Percentiles rank a stretch among this genome's conserved stretches.
These are phyloP conservation scores for Huiozyma naganishii DNA, from an alignment of 805 yeast species.

Conservation along the genomic window DNA sequence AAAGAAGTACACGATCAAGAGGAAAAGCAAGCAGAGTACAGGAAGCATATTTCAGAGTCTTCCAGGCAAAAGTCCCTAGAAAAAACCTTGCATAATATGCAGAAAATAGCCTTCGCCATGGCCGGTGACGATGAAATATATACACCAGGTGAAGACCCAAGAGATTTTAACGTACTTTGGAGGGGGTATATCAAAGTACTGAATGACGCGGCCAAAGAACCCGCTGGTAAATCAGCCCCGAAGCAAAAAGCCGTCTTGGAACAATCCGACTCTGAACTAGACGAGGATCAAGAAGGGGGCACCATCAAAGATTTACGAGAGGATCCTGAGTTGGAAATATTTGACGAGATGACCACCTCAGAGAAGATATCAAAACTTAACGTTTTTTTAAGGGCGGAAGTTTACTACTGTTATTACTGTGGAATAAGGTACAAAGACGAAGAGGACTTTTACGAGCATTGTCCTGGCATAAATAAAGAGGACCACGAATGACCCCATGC, in stretches of 20 bases:
- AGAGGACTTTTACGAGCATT: constrained; percentile 31
- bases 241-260: no score
- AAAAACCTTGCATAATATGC: constrained; percentile 24
- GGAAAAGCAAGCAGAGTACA: constrained; percentile 7
- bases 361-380: constrained; percentile 29
- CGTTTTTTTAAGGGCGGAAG: constrained; percentile 30
- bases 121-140: constrained; percentile 30
- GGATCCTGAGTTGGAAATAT: constrained; percentile 27
- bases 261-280: not conserved
- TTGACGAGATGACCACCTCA: constrained; percentile 17
- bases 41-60: not conserved
- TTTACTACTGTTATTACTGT: constrained; percentile 42
- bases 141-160: constrained; percentile 16
- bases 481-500: constrained; percentile 30
- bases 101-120: constrained; percentile 33
- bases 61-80: constrained; percentile 4
- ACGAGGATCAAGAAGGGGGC: not conserved
- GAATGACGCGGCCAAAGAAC: constrained; percentile 5
- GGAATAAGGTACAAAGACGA: constrained; percentile 31
- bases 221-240: constrained; percentile 8
- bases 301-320: constrained; percentile 1
- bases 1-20: constrained; percentile 11
- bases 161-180: constrained; percentile 35
- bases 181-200: constrained; percentile 25
- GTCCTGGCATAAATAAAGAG: constrained; percentile 40